Base-by-base conservation (phyloP, 2,329 filamentous ascomycete genomes). In the Hypoxylon sp. region DNA sequence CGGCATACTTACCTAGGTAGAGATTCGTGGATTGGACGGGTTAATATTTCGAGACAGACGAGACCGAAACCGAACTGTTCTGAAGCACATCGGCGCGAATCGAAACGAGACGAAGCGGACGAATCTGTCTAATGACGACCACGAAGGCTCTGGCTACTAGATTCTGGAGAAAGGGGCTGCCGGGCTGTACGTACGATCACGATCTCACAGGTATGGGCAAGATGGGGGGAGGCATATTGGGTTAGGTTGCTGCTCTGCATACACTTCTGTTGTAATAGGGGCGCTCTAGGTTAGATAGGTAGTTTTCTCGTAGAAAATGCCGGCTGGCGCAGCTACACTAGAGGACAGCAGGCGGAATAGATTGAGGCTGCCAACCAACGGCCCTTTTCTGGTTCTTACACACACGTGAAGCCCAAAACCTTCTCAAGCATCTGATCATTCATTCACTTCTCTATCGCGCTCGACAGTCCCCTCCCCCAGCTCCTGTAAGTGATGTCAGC, bases 121-220 rank as follows among this genome's bases (percentile, higher is more conserved):
- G 38, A 40, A 5, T 20, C 22, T 28, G 30, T 18, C 11, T 38
- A 9, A 22, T 26, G 18, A 16, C n/a, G 6, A 9, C 33, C 8
- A 30, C 16, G 28, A 20, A 28, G 2, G 16, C 28, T 50, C n/a
- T 16, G 8, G 5, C 30, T 3, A 12, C 8, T 7, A 30, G 30
- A 11, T 12, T 9, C 9, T 11, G 30, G 2, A 30, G 1, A 40
- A 38, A 18, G 50, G 55, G 40, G 55, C 36, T 12, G n/a, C n/a
- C n/a, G n/a, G n/a, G n/a, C n/a, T n/a, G n/a, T n/a, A n/a, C 4
- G 24, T 32, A 63, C 60, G 48, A 22, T 40, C 53, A 24, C 50
- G 14, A 33, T 12, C 50, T 30, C 40, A 9, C 14, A 5, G 36
- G 36, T n/a, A n/a, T n/a, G 18, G 14, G 2, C 44, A 16, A 46